Evolutionary conservation across 2,329 filamentous ascomycete genomes (phyloP).

Genomic region (Fusarium ambrosium): DNA sequence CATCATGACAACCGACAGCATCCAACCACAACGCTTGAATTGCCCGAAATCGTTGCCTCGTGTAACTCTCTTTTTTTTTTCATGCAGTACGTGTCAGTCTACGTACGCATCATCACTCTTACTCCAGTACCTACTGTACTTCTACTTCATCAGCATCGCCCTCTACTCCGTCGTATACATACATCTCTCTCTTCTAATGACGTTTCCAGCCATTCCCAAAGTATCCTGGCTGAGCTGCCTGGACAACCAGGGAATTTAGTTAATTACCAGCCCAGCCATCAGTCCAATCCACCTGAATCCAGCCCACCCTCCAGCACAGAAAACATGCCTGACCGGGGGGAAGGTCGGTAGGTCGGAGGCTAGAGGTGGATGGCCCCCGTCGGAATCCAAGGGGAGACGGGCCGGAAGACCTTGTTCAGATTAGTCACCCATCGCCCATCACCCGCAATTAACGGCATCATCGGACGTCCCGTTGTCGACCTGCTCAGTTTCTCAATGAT

Average conservation of each 20-base stretch:
- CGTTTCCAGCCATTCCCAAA: slow-evolving; percentile 2
- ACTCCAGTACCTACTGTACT: background rate
- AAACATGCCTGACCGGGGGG: background rate
- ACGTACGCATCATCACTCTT: slow-evolving; percentile 10
- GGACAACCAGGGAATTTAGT: background rate
- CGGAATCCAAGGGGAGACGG: background rate
- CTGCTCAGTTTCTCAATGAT: slow-evolving; percentile 4
- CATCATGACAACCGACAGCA: slow-evolving; percentile 4
- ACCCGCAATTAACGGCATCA: slow-evolving; percentile 1
- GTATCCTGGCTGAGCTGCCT: background rate
- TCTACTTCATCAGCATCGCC: background rate
- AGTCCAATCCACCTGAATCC: background rate
- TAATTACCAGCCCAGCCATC: background rate
- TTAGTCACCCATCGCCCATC: background rate
- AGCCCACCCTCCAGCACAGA: background rate
- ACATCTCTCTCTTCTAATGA: background rate
- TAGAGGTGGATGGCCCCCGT: background rate
- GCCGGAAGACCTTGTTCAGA: background rate
- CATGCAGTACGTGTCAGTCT: slow-evolving; percentile 2
- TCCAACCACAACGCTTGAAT: slow-evolving; percentile 1
- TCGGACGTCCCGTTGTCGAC: background rate
- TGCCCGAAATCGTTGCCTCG: background rate
- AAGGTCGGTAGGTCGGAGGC: background rate
- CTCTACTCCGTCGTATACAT: background rate
- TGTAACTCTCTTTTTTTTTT: background rate